Evolutionary conservation across 352 stramenopile species (phyloP), one percentile per base, ranked within the genome.

Genomic region (Globisporangium iwayamae): DNA sequence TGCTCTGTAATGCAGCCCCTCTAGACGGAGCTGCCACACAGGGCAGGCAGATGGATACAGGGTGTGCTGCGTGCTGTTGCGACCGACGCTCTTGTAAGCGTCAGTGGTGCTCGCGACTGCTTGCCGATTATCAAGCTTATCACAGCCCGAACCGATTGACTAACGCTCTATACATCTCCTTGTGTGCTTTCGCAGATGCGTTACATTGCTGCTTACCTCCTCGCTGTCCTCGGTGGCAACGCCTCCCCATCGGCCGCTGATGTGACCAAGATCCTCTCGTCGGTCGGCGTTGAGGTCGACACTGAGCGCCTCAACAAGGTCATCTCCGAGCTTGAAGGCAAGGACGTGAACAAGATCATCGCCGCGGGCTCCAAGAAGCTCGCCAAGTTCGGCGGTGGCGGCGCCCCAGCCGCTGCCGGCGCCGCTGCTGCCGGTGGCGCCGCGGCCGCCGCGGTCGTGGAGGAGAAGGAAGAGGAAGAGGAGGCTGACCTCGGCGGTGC

Each of bases 171-270:
- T 6, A 1, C 10, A n/a, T 14, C 2, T 14, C 22, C 0, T 28
- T 28, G n/a, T 30, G 13, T 20, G 20, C 9, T 53, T 0, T 16
- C n/a, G 13, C 71, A 97, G 85, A 99, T 99, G 96, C 85, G 90
- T 91, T 97, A 98, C 94, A 91, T 98, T 92, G 92, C 94, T 87
- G 96, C 96, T 69, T 97, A 98, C 85, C 79, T 99, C 65, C 83
- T 99, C 67, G 95, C 94, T 83, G 94, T 96, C 72, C 82, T 99
- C 61, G 94, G 90, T 68, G 96, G 96, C 68, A 96, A 98, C 83
- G 78, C 72, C 46, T 75, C 70, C 56, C 96, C 96, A 65, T 91
- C 78, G 67, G 90, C 83, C 54, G 87, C 87, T 70, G 94, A 99
- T 60, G 83, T 98, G 67, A 95, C 83, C 61, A 82, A 81, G 56